These are phyloP conservation scores for Pythium coloratum DNA, from an alignment of 352 stramenopile genomes.

Conservation along the genomic window DNA sequence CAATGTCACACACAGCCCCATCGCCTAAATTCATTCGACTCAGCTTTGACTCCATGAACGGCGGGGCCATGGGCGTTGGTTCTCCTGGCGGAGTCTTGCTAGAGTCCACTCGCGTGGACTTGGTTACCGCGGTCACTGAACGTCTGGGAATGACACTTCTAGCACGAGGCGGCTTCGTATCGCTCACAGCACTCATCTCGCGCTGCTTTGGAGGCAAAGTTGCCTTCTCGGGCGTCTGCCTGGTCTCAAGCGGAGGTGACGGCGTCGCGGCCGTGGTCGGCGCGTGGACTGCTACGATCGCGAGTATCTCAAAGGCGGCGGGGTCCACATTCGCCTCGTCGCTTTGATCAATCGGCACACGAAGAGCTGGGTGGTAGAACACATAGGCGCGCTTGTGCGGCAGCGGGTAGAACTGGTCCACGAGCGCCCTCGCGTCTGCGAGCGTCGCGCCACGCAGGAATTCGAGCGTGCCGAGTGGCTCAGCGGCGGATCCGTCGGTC, in stretches of 20 bases:
- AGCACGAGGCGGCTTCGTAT: neutral
- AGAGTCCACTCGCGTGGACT: neutral
- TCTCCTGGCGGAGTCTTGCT: neutral
- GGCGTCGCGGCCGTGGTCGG: neutral
- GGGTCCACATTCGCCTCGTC: slow-evolving; percentile 18
- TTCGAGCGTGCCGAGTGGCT: slow-evolving; percentile 28
- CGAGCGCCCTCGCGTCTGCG: slow-evolving; percentile 27
- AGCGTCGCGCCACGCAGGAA: slow-evolving; percentile 31
- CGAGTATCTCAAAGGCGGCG: neutral
- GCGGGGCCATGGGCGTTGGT: neutral
- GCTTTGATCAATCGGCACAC: slow-evolving; percentile 7
- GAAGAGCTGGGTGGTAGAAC: slow-evolving; percentile 28
- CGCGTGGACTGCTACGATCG: slow-evolving; percentile 2
- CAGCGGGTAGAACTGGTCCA: slow-evolving; percentile 38
- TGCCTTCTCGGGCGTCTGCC: neutral
- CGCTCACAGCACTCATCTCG: neutral
- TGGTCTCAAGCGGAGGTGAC: neutral
- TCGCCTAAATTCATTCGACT: neutral
- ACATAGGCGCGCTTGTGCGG: slow-evolving; percentile 28
- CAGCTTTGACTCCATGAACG: neutral
- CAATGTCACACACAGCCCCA: slow-evolving; percentile 6
- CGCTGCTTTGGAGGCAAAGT: neutral
- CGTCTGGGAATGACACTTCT: neutral
- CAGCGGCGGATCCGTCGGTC: neutral
- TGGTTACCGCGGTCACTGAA: neutral